Evolutionary conservation across 140 eudicot genomes (phyloP).

Genomic region (Ambrosia hybrid): DNA sequence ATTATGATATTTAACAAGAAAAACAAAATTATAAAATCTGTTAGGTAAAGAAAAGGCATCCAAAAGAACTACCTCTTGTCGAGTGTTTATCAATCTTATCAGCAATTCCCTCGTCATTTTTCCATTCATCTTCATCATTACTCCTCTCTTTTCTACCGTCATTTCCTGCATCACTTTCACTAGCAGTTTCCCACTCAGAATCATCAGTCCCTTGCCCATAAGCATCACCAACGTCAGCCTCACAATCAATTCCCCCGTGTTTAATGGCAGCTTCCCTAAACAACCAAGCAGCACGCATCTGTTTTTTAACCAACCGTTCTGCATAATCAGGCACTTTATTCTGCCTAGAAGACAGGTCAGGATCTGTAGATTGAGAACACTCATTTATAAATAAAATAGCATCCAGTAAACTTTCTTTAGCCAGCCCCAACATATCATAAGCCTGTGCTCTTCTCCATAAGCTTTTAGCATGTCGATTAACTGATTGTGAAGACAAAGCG

Average conservation of each 20-base stretch:
- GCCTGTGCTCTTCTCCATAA: constrained; percentile 99
- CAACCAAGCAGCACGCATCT: constrained; percentile 98
- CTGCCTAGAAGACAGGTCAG: constrained; percentile 70
- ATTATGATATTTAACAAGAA: too few species aligned
- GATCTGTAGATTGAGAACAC: constrained; percentile 88
- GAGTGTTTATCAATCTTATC: constrained; percentile 54
- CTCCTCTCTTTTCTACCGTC: constrained; percentile 61
- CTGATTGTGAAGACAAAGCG: constrained; percentile 85
- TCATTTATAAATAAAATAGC: constrained; percentile 90
- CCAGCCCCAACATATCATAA: constrained; percentile 91
- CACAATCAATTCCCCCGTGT: constrained; percentile 78
- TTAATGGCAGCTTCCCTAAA: constrained; percentile 92
- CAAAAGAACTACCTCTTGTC: constrained; percentile 52
- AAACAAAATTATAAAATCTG: too few species aligned
- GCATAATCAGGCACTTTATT: constrained; percentile 98
- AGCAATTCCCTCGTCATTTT: constrained; percentile 47
- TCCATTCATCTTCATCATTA: constrained; percentile 54
- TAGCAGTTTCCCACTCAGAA: constrained; percentile 98
- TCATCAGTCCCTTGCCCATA: constrained; percentile 82
- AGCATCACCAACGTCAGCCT: constrained; percentile 59
- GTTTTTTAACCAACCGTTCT: constrained; percentile 91
- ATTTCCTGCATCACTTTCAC: constrained; percentile 85
- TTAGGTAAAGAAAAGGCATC: too few species aligned
- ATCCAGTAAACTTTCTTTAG: constrained; percentile 91
- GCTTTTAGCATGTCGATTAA: constrained; percentile 93